phyloP scores from a whole-genome alignment of 176 grass and related monocot genomes.

The Musa beccarii region DNA sequence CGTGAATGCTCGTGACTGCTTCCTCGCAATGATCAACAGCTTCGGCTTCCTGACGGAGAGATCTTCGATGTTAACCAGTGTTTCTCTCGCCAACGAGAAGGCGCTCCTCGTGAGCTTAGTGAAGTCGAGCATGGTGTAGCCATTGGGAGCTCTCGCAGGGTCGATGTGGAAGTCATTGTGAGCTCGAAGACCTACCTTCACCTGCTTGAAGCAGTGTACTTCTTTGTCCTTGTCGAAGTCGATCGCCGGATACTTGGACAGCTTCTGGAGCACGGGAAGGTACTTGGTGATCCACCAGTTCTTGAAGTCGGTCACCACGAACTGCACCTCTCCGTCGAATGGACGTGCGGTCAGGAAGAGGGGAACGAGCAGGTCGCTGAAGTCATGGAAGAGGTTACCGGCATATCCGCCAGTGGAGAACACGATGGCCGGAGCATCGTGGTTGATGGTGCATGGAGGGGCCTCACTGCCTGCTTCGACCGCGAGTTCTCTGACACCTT shows the following conservation, averaged over 20 bases:
- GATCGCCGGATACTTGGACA: constrained; percentile 39
- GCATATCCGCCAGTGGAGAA: constrained; percentile 83
- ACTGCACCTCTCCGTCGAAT: constrained; percentile 45
- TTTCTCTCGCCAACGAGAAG: constrained; percentile 45
- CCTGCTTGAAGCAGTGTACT: constrained; percentile 58
- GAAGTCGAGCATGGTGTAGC: constrained; percentile 60
- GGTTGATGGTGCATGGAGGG: constrained; percentile 31
- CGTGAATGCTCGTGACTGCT: constrained; percentile 32
- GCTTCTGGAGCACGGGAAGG: constrained; percentile 36
- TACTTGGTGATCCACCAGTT: constrained; percentile 80
- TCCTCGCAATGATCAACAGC: constrained; percentile 60
- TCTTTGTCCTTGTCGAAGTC: constrained; percentile 30
- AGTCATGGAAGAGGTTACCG: constrained; percentile 96
- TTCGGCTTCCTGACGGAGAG: constrained; percentile 28
- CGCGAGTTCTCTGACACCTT: constrained; percentile 30
- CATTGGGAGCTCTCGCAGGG: constrained; percentile 24
- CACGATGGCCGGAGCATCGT: constrained; percentile 33
- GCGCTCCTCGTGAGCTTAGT: constrained; percentile 49
- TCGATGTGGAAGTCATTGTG: constrained; percentile 71
- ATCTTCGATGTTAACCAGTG: constrained; percentile 21
- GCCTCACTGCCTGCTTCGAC: constrained; percentile 23
- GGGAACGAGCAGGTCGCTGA: constrained; percentile 78
- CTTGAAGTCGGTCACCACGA: constrained; percentile 41
- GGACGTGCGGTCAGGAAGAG: constrained; percentile 58
- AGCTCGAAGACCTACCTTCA: constrained; percentile 49